Evolutionary conservation across 2,329 filamentous ascomycete genomes (phyloP).

Genomic region (Bertia moriformis): DNA sequence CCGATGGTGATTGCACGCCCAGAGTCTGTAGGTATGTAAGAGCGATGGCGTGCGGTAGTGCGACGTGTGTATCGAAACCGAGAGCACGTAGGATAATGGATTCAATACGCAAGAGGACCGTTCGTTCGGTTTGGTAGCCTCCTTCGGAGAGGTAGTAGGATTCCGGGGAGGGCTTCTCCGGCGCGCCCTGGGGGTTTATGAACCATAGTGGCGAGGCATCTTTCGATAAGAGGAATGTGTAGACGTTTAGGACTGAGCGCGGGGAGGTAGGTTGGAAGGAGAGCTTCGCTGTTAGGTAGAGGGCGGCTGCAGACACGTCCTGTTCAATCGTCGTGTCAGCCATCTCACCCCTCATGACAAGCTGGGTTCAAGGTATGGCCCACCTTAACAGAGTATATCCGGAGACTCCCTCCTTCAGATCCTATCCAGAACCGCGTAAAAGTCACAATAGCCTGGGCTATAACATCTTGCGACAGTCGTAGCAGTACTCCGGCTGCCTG

Average conservation of each 20-base stretch:
- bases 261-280: conserved; percentile 45
- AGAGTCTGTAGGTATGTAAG: conserved; percentile 55
- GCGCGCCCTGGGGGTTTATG: conserved; percentile 13
- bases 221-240: conserved; percentile 38
- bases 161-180: conserved; percentile 11
- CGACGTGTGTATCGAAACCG: conserved; percentile 46
- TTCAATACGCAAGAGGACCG: conserved; percentile 36
- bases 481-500: conserved; percentile 35
- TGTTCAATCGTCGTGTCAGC: too few species aligned
- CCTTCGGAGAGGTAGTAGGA: conserved; percentile 41
- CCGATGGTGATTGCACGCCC: conserved; percentile 24
- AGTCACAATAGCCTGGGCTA: conserved; percentile 44
- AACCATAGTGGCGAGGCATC: conserved; percentile 22
- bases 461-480: conserved; percentile 43
- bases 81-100: conserved; percentile 41
- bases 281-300: conserved; percentile 48
- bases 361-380: background rate
- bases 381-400: conserved; percentile 24
- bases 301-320: conserved; percentile 40
- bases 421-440: conserved; percentile 43
- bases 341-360: too few species aligned
- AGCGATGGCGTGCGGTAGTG: conserved; percentile 47
- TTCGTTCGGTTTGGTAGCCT: conserved; percentile 32
- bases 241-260: conserved; percentile 47
- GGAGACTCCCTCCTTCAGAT: conserved; percentile 24